These are phyloP conservation scores for Borovskyia barvae DNA, from an alignment of 208 protist genomes.

Conservation along the genomic window DNA sequence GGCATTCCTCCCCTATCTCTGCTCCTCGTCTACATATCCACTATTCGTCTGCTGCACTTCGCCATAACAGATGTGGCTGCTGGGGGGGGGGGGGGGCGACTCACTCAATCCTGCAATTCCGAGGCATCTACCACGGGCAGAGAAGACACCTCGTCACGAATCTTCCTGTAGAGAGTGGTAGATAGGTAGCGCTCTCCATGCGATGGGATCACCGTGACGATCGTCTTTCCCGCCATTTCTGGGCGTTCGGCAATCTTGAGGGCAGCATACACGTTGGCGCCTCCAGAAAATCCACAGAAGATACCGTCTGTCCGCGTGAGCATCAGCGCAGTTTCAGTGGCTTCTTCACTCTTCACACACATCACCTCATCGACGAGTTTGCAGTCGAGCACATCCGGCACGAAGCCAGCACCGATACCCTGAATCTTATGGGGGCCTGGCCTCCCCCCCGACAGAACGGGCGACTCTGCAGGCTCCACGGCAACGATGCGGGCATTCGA, in stretches of 20 bases:
- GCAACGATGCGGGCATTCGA: conserved; percentile 57
- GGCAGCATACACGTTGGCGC: conserved; percentile 84
- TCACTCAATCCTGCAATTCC: conserved; percentile 52
- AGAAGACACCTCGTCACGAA: conserved; percentile 62
- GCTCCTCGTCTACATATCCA: no score
- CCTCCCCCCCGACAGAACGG: conserved; percentile 80
- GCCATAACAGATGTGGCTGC: no score
- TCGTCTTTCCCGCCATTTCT: conserved; percentile 86
- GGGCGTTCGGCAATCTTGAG: conserved; percentile 77
- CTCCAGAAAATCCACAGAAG: conserved; percentile 80
- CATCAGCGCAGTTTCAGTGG: conserved; percentile 65
- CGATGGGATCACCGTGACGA: conserved; percentile 87
- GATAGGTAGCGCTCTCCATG: conserved; percentile 91
- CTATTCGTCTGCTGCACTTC: no score
- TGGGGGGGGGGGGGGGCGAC: no score
- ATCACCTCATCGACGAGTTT: conserved; percentile 74
- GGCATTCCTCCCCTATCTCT: no score
- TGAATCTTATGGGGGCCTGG: conserved; percentile 90
- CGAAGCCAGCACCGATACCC: conserved; percentile 90
- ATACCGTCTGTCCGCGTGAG: conserved; percentile 80
- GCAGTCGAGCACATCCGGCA: conserved; percentile 73
- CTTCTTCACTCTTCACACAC: conserved; percentile 62
- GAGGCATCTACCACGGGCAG: conserved; percentile 75
- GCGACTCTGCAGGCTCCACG: conserved; percentile 83
- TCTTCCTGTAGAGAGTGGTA: conserved; percentile 67